Base-by-base conservation (phyloP, 2,329 filamentous ascomycete species). In the Alternaria triticina region DNA sequence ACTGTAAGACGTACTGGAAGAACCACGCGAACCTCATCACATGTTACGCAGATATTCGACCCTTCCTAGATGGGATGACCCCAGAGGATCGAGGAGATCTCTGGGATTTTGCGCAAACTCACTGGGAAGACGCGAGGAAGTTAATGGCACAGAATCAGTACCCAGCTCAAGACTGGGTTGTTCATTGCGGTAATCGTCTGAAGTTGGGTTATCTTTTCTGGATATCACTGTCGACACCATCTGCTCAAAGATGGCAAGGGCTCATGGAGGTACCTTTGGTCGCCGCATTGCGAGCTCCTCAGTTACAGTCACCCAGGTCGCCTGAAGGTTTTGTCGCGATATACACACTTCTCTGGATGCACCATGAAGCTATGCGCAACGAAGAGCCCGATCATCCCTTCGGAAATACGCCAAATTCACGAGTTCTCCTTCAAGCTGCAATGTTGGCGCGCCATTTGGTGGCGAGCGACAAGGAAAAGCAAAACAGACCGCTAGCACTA, bases 21-120 rank as follows among this genome's bases (percentile, higher is more conserved):
- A 49, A 69, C 2, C 67, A 73, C 47, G 67, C 65, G 9, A 62
- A 56, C 15, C 59, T 70, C 11, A 67, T 68, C 5, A 67, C 59
- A 20, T 78, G 76, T 61, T 79, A 75, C 47, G 59, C 64, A 9
- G 77, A 79, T 54, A 65, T 79, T 4, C 66, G 69, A 22, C 70
- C 44, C 6, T 71, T 72, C 46, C 66, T 78, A 2, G 61, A 72
- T 46, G 46, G 23, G 30, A 77, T 33, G 44, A 55, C 7, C 25
- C 51, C 12, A 55, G 65, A n/a, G 43, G 73, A 15, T 59, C 69
- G 46, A 49, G 25, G 17, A 33, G 64, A 2, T 72, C 77, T 62
- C 66, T 66, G 4, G 22, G 11, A 6, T 47, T 64, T 49, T 52
- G 28, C 12, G 30, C 68, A 43, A n/a, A 36, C 20, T 23, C 30